Evolutionary conservation across 2,329 filamentous ascomycete genomes (phyloP).

Genomic region (Orbilia quercus): DNA sequence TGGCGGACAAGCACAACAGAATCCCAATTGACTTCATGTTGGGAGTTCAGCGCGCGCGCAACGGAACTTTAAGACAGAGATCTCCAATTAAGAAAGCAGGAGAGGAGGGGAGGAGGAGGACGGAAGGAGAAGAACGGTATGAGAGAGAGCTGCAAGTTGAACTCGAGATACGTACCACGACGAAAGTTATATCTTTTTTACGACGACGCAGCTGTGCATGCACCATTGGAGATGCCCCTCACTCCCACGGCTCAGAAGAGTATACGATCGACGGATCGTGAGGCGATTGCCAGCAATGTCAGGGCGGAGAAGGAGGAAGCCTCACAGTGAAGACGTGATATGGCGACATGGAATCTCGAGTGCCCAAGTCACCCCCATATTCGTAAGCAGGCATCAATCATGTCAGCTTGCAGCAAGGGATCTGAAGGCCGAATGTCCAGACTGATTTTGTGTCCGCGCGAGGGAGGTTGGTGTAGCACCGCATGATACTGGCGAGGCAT

Average conservation of each 20-base stretch:
- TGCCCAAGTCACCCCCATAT: background rate
- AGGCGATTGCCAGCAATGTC: slow-evolving; percentile 5
- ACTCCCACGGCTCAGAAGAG: background rate
- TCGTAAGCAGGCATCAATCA: slow-evolving; percentile 9
- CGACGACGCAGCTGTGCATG: background rate
- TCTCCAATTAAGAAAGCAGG: no score
- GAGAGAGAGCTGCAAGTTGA: background rate
- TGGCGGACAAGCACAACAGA: slow-evolving; percentile 19
- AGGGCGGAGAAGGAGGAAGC: slow-evolving; percentile 11
- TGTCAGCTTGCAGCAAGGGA: slow-evolving; percentile 2
- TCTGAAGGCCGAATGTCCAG: slow-evolving; percentile 4
- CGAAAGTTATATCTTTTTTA: slow-evolving; percentile 27
- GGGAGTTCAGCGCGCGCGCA: background rate
- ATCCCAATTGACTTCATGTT: slow-evolving; percentile 33
- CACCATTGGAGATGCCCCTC: background rate
- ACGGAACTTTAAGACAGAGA: no score
- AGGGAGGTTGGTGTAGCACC: slow-evolving; percentile 46
- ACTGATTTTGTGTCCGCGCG: background rate
- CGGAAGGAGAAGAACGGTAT: background rate
- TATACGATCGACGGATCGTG: slow-evolving; percentile 18
- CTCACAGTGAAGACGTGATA: slow-evolving; percentile 43
- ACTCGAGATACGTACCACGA: slow-evolving; percentile 30
- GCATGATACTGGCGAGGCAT: slow-evolving; percentile 18
- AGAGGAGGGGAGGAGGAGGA: background rate
- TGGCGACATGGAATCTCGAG: slow-evolving; percentile 35